These are phyloP conservation scores for Wickerhamomyces rabaulensis DNA, from an alignment of 805 yeast species.

Conservation along the genomic window DNA sequence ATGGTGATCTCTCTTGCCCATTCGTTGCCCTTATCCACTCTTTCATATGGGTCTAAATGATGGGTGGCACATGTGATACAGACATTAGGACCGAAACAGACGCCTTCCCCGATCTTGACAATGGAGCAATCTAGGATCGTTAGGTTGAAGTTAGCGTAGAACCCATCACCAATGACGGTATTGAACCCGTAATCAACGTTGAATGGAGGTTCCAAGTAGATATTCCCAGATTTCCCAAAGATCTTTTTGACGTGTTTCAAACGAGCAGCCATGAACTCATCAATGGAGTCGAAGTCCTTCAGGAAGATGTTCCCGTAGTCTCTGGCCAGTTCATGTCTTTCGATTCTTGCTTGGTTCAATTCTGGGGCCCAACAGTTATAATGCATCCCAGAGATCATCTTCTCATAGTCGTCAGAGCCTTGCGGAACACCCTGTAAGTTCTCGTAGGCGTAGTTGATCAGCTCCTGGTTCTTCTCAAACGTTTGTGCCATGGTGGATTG, in stretches of 20 bases:
- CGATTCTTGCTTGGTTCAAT: conserved; percentile 22
- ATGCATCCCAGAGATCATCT: conserved; percentile 9
- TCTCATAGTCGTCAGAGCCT: conserved; percentile 13
- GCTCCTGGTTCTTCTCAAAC: conserved; percentile 19
- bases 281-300: conserved; percentile 21
- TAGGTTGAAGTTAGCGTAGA: conserved; percentile 55
- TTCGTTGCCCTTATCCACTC: conserved; percentile 38
- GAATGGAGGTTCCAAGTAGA: conserved; percentile 41
- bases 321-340: conserved; percentile 23
- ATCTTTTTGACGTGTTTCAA: conserved; percentile 30
- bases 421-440: conserved; percentile 17
- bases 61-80: conserved; percentile 60
- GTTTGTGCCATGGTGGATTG: conserved; percentile 22
- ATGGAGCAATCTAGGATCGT: conserved; percentile 53
- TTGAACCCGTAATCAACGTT: conserved; percentile 66
- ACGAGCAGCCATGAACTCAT: conserved; percentile 32
- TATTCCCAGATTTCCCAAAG: conserved; percentile 42
- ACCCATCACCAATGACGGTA: conserved; percentile 47
- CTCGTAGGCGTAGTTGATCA: conserved; percentile 18
- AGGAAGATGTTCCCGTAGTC: conserved; percentile 23
- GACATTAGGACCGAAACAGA: conserved; percentile 59
- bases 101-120: conserved; percentile 56
- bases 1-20: conserved; percentile 52
- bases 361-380: conserved; percentile 13
- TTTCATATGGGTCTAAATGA: conserved; percentile 43